Evolutionary conservation across 2,329 filamentous ascomycete genomes (phyloP), one percentile per base, ranked within the genome.

Genomic region (Elsinoe ampelina): DNA sequence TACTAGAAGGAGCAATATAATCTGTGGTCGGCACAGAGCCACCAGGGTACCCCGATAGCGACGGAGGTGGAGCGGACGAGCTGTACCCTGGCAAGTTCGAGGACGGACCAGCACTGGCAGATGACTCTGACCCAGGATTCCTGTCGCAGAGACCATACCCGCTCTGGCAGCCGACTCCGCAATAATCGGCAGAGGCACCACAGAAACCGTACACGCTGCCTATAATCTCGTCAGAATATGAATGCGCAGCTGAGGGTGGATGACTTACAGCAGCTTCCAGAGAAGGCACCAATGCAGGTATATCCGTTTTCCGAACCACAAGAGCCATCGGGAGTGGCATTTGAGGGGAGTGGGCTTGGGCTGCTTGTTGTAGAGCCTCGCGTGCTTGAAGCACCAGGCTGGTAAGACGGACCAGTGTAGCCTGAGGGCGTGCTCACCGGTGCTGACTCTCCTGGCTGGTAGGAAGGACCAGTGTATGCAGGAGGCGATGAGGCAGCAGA

Each of bases 151-250:
- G n/a, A 48, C 54, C 54, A 15, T 47, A 56, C 10, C 17, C 39
- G 15, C 43, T 20, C 35, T 61, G 59, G 36, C 59, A 62, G 17
- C 59, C 59, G 19, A 17, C 26, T 3, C 59, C 61, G 22, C 58
- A 62, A 47, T 58, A 59, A 12, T 39, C 58, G 34, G 22, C 38
- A 34, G 10, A 52, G 42, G 42, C 43, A 15, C 60, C 60, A 39
- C 60, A 61, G 48, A 47, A 61, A n/a, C 60, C 60, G 30, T 58
- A 61, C 15, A 39, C 50, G 38, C 58, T 59, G 42, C 58, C 54
- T 56, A 42, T 1, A 26, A 8, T 12, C 12, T 30, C 11, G 30
- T 45, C 20, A 56, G 42, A 42, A 39, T 26, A 1, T 15, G n/a
- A 34, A 17, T 41, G 34, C 10, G 2, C 4, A 20, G 12, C 12